Evolutionary conservation across 2,329 filamentous ascomycete species (phyloP), one percentile per base, ranked within the genome.

Genomic region (Ceratocystiopsis sp.): DNA sequence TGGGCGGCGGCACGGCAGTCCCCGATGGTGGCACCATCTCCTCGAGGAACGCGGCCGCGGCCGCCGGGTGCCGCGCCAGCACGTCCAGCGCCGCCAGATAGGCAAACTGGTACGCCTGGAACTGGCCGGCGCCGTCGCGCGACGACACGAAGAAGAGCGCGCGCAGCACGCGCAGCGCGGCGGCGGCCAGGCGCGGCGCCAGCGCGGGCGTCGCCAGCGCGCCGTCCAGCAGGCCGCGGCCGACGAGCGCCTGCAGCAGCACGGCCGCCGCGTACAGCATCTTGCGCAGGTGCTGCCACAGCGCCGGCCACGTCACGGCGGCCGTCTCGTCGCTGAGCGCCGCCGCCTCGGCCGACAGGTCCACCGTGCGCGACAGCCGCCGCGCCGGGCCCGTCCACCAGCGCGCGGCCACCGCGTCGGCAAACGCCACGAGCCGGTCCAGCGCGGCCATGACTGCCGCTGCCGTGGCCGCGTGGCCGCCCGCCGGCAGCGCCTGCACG

Each of bases 41-140:
- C 47, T 67, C 65, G 19, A 93, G 62, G 52, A 93, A 84, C 17
- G 70, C 66, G 47, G 79, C 71, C 4, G 75, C 70, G 25, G 81
- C 70, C 12, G 66, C 62, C 0, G 80, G 71, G 51, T 84, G 80
- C n/a, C 77, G 73, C 10, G 80, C 69, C 6, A 94, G 69, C 35
- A 86, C 77, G 58, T 95, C 87, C 49, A 94, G 75, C 4, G 85
- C 78, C 1, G 83, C 77, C 18, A 93, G 69, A 53, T 86, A 85
- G 21, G 84, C 79, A 55, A 94, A 94, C 2, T 73, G 77, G 59
- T 93, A 89, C 45, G 84, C 81, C 43, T 87, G 84, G 53, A 93
- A 93, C 2, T 75, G 71, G 47, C 72, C 74, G 44, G 80, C 77
- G 17, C 80, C 79, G 44, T 83, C 71, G 35, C 83, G 72, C 14